Conservation (phyloP, 352 stramenopile genomes). For the Phytophthora rubi region DNA sequence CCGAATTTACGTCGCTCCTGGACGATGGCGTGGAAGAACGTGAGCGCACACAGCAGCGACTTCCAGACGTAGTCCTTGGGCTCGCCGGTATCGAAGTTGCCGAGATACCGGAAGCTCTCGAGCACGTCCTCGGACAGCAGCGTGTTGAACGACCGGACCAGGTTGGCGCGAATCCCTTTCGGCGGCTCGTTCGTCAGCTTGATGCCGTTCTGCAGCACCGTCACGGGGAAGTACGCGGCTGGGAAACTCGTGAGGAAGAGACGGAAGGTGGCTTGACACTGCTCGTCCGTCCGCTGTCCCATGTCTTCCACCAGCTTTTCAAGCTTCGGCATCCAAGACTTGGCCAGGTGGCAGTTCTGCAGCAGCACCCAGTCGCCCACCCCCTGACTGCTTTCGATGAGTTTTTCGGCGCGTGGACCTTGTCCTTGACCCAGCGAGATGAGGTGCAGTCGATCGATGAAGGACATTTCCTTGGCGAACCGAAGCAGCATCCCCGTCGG, state of each 20-base stretch:
- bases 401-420: conserved; percentile 87
- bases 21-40: conserved; percentile 95
- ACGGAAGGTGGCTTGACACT: conserved; percentile 79
- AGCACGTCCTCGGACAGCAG: conserved; percentile 82
- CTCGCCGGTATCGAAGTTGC: conserved; percentile 65
- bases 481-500: conserved; percentile 93
- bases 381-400: conserved; percentile 87
- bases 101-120: conserved; percentile 59
- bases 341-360: conserved; percentile 95
- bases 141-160: conserved; percentile 90
- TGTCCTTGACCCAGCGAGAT: conserved; percentile 95
- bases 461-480: conserved; percentile 91
- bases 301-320: conserved; percentile 92
- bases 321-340: conserved; percentile 94
- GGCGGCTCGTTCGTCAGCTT: conserved; percentile 94
- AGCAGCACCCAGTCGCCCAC: conserved; percentile 94
- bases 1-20: conserved; percentile 95
- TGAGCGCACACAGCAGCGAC: conserved; percentile 88
- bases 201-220: conserved; percentile 92
- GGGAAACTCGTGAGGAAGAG: conserved; percentile 94
- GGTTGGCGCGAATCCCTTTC: conserved; percentile 91
- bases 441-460: conserved; percentile 89
- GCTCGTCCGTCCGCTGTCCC: conserved; percentile 59
- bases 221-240: conserved; percentile 92
- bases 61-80: conserved; percentile 85